Percentiles rank a stretch among this genome's conserved stretches.
phyloP scores from a whole-genome alignment of 2,329 filamentous ascomycete genomes.

The Davidsoniella australis region DNA sequence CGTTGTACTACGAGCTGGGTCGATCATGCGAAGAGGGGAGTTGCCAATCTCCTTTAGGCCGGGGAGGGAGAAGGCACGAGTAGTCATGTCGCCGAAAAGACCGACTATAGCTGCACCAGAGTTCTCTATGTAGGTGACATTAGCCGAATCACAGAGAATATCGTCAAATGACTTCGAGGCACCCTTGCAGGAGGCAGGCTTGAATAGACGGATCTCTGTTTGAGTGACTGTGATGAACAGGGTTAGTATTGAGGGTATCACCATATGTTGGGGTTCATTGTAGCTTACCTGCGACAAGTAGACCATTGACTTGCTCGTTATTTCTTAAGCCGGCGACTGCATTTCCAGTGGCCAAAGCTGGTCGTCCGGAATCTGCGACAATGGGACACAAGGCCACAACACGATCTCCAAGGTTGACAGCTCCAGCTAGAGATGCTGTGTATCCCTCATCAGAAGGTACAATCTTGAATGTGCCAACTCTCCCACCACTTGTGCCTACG shows the following conservation, averaged over 20 bases:
- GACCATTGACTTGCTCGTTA: constrained; percentile 61
- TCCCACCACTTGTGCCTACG: constrained; percentile 72
- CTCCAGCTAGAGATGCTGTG: constrained; percentile 52
- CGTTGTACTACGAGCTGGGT: constrained; percentile 53
- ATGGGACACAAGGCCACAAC: constrained; percentile 69
- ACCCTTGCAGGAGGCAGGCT: constrained; percentile 70
- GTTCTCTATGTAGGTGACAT: constrained; percentile 56
- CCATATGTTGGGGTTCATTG: background rate
- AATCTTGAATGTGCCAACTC: constrained; percentile 78
- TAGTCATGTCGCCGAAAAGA: constrained; percentile 66
- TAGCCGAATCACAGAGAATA: constrained; percentile 63
- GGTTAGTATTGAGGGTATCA: background rate
- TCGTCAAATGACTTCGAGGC: constrained; percentile 81
- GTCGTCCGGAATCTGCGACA: constrained; percentile 56
- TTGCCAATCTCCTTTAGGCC: constrained; percentile 68
- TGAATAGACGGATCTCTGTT: constrained; percentile 75
- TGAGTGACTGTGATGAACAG: constrained; percentile 30
- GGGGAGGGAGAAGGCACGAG: constrained; percentile 73
- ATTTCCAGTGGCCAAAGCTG: constrained; percentile 57
- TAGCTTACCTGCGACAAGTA: constrained; percentile 52
- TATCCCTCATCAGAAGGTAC: constrained; percentile 62
- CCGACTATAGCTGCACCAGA: constrained; percentile 66
- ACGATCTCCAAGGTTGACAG: constrained; percentile 45
- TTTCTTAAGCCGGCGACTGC: constrained; percentile 61
- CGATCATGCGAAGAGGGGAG: constrained; percentile 50